Evolutionary conservation across 495 filamentous ascomycete genomes (phyloP), one percentile per base, ranked within the genome.

Genomic region (Neurospora africana): DNA sequence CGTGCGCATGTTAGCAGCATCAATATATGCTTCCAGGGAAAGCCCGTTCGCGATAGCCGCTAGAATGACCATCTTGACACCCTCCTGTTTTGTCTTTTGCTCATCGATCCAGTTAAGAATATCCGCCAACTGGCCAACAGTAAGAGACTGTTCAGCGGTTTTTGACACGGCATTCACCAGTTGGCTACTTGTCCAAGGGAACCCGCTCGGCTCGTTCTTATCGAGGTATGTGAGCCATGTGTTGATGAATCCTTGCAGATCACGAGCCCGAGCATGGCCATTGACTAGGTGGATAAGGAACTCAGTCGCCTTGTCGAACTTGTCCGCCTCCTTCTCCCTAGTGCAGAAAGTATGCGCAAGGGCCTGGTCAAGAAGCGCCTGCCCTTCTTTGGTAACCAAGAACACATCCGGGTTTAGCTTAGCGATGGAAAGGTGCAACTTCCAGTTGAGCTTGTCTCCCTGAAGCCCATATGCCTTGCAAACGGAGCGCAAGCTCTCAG

Each of bases 351-450:
- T 65, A 6, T 65, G 53, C 53, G 53, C 53, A 3, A 85, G 74
- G 19, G 83, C 73, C n/a, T 78, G 71, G 1, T 82, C 75, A 2
- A 84, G 75, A 23, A 85, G 78, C 58, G 69, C 69, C 35, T 77
- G 75, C 4, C 79, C 81, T 0, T 75, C 77, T 15, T 79, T 70
- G 0, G 81, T 75, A 11, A 83, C 74, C 17, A 92, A 79, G 75
- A 93, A 93, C 13, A 91, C 86, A 76, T 93, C 90, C 4, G 88
- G 84, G 72, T 92, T 90, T 23, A 91, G 85, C 47, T 88, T 83
- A 19, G 92, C 81, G 13, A 91, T 81, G 68, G 88, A 82, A 30
- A 87, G 83, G 4, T 92, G 79, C 9, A 93, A 75, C 30, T 78
- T 81, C 91, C 91, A 94, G 53, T 90, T 82, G 9, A 85, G 83